Conservation (phyloP, 805 yeast species). For the Candida argentea region DNA sequence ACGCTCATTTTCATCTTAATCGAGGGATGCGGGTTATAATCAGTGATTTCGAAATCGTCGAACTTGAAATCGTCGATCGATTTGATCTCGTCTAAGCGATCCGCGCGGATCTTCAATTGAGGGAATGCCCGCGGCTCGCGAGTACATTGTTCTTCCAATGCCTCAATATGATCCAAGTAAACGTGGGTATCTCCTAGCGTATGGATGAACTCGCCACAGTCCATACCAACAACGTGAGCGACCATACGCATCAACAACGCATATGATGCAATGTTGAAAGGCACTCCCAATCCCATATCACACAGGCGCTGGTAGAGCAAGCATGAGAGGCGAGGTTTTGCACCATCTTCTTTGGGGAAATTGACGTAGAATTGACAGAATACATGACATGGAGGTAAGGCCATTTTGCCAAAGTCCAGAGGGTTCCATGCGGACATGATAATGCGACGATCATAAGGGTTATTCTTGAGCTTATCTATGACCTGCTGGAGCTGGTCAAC, state of each 20-base stretch:
- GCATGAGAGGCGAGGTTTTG: constrained; percentile 69
- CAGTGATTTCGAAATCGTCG: constrained; percentile 78
- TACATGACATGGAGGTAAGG: constrained; percentile 97
- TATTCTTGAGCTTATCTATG: constrained; percentile 67
- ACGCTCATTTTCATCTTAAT: constrained; percentile 98
- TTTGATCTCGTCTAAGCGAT: constrained; percentile 34
- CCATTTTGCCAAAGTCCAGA: constrained; percentile 88
- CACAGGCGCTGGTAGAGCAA: constrained; percentile 94
- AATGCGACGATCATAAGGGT: constrained; percentile 91
- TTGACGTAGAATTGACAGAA: constrained; percentile 91
- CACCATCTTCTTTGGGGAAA: constrained; percentile 42
- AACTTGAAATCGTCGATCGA: constrained; percentile 78
- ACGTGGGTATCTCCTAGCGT: constrained; percentile 97
- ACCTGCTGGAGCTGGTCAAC: constrained; percentile 81
- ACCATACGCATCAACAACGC: constrained; percentile 90
- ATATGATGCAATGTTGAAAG: constrained; percentile 95
- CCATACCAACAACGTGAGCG: constrained; percentile 91
- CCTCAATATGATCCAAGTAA: constrained; percentile 87
- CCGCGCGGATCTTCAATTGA: constrained; percentile 56
- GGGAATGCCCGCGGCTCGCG: constrained; percentile 81
- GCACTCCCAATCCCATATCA: constrained; percentile 99
- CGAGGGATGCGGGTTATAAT: constrained; percentile 70
- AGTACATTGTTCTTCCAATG: constrained; percentile 66
- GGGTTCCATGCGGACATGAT: constrained; percentile 98
- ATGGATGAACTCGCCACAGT: constrained; percentile 91